Evolutionary conservation across 352 stramenopile genomes (phyloP).

Genomic region (Globisporangium heterothallicum): DNA sequence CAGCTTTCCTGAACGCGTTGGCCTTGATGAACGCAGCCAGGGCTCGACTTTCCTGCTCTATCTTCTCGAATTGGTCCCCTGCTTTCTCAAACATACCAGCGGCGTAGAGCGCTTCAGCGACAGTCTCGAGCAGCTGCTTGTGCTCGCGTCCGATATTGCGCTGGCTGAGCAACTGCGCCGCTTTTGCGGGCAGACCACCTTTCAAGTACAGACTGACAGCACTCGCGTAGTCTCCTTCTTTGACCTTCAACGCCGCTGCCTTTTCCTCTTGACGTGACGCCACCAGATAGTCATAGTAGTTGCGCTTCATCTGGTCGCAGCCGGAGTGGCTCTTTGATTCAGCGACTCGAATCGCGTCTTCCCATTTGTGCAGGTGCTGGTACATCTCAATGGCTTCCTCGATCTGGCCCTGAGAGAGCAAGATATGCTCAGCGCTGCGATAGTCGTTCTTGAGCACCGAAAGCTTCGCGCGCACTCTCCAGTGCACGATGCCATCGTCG

Average conservation of each 20-base stretch:
- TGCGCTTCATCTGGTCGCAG: constrained; percentile 85
- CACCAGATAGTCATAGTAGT: constrained; percentile 92
- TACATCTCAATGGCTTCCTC: constrained; percentile 95
- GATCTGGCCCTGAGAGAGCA: constrained; percentile 88
- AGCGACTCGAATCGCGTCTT: constrained; percentile 92
- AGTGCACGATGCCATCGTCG: constrained; percentile 74
- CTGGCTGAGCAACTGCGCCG: constrained; percentile 81
- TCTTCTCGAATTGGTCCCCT: constrained; percentile 92
- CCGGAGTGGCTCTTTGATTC: constrained; percentile 75
- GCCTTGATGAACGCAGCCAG: constrained; percentile 91
- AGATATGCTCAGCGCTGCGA: constrained; percentile 85
- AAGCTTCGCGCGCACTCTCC: constrained; percentile 80
- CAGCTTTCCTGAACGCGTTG: constrained; percentile 89
- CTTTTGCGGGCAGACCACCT: constrained; percentile 88
- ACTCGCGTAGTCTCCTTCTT: constrained; percentile 85
- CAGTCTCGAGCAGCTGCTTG: constrained; percentile 85
- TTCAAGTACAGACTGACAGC: constrained; percentile 93
- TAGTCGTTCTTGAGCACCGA: constrained; percentile 89
- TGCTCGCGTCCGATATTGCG: constrained; percentile 85
- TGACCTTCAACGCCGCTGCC: constrained; percentile 88
- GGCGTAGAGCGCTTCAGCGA: constrained; percentile 85
- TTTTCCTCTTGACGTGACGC: constrained; percentile 91
- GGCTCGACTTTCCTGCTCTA: constrained; percentile 88
- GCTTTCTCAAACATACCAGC: constrained; percentile 92
- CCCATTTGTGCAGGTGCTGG: constrained; percentile 91